Conservation (phyloP, 805 yeast genomes). For the Nakazawaea pomicola region DNA sequence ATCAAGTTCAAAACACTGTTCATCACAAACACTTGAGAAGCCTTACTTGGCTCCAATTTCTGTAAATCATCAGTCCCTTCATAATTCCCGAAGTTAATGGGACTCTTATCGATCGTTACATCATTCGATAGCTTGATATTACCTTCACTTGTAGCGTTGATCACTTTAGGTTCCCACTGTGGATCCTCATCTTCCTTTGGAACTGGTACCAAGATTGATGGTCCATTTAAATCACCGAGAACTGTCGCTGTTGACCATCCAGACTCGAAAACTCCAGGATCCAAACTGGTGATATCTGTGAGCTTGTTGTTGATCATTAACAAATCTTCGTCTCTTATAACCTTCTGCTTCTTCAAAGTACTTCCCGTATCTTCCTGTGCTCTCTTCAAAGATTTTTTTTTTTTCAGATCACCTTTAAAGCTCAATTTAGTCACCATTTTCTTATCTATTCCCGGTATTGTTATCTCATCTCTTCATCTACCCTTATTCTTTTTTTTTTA, state of each 20-base stretch:
- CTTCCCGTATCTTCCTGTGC: not conserved
- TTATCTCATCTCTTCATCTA: conserved; percentile 4
- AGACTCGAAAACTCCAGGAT: conserved; percentile 16
- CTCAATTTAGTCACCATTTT: conserved; percentile 27
- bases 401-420: conserved; percentile 26
- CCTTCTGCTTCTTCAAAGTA: not conserved
- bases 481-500: no score
- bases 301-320: conserved; percentile 21
- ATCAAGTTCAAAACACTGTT: conserved; percentile 20
- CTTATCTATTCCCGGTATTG: not conserved
- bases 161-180: conserved; percentile 12
- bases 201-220: conserved; percentile 18
- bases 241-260: conserved; percentile 26
- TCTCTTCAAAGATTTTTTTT: conserved; percentile 15
- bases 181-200: conserved; percentile 7
- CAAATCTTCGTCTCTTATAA: conserved; percentile 10
- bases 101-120: conserved; percentile 13
- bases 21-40: conserved; percentile 23
- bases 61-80: conserved; percentile 7
- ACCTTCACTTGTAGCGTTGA: conserved; percentile 13
- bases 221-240: conserved; percentile 22
- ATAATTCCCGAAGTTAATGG: conserved; percentile 17
- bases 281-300: conserved; percentile 16
- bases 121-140: conserved; percentile 15
- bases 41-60: conserved; percentile 21